A percentile compares a stretch with the other conserved stretches of the same genome.
phyloP scores from a whole-genome alignment of 2,329 filamentous ascomycete species.

The Rhinocladiella mackenziei region DNA sequence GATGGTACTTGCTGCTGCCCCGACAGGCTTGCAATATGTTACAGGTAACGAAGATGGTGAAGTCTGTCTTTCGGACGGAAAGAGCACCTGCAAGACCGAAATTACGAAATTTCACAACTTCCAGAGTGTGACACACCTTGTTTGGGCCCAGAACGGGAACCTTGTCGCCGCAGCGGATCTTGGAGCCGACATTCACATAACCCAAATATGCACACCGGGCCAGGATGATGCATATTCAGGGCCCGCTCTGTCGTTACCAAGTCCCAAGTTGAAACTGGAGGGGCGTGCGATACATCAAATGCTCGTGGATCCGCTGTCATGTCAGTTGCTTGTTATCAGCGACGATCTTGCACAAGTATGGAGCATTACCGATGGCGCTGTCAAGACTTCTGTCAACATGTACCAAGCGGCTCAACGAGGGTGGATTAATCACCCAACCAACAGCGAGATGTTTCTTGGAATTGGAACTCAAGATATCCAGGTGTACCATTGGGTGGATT shows the following conservation, averaged over 20 bases:
- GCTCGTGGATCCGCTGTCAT: slow-evolving; percentile 5
- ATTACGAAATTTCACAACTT: slow-evolving; percentile 8
- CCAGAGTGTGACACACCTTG: slow-evolving; percentile 4
- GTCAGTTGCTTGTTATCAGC: slow-evolving; percentile 10
- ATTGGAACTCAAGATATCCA: slow-evolving; percentile 11
- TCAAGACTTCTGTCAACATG: slow-evolving; percentile 1
- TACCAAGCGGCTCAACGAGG: not conserved
- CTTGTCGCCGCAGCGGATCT: slow-evolving; percentile 12
- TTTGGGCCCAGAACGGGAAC: slow-evolving; percentile 2
- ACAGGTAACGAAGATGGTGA: slow-evolving; percentile 14
- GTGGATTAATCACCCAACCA: slow-evolving; percentile 9
- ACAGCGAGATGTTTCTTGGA: slow-evolving; percentile 8
- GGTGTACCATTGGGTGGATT: slow-evolving; percentile 5
- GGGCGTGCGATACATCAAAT: slow-evolving; percentile 12
- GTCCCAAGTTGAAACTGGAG: slow-evolving; percentile 5
- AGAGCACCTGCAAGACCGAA: not conserved
- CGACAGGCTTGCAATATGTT: slow-evolving; percentile 3
- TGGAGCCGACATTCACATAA: slow-evolving; percentile 6
- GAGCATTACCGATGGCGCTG: slow-evolving; percentile 3
- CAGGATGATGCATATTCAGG: not conserved
- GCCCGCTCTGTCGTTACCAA: not conserved
- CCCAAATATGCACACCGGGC: not conserved
- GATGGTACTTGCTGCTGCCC: slow-evolving; percentile 6
- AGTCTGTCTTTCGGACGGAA: slow-evolving; percentile 7
- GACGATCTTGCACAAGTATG: slow-evolving; percentile 9